Evolutionary conservation across 192 early-diverging fungal genomes (phyloP).

Genomic region (Blastocladiella britannica): DNA sequence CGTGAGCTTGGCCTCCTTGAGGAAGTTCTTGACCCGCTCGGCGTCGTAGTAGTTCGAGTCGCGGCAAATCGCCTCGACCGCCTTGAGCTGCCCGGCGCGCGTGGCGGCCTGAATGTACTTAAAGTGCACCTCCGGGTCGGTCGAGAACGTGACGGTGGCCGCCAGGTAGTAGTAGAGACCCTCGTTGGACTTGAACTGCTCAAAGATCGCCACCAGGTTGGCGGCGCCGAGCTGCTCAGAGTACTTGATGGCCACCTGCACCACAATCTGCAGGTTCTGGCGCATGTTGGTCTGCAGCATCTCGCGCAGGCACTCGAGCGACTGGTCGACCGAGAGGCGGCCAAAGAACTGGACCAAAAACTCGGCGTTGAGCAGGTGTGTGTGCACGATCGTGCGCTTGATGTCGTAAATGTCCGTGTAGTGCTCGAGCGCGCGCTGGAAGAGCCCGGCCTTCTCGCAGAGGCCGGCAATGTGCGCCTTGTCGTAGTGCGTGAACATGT

Average conservation of each 20-base stretch:
- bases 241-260: conserved; percentile 92
- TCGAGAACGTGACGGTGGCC: conserved; percentile 83
- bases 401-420: conserved; percentile 93
- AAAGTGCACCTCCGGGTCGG: conserved; percentile 87
- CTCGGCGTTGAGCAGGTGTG: conserved; percentile 60
- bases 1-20: conserved; percentile 87
- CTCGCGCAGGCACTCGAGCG: conserved; percentile 80
- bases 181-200: conserved; percentile 74
- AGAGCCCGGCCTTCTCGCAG: conserved; percentile 95
- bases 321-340: conserved; percentile 82
- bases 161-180: conserved; percentile 95
- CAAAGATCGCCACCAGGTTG: conserved; percentile 79
- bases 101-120: conserved; percentile 97
- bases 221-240: conserved; percentile 78
- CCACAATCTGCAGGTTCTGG: conserved; percentile 88
- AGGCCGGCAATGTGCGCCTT: conserved; percentile 69
- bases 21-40: conserved; percentile 96
- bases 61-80: conserved; percentile 90
- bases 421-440: conserved; percentile 88
- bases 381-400: conserved; percentile 82
- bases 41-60: conserved; percentile 93
- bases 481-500: conserved; percentile 93
- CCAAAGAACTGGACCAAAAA: conserved; percentile 95
- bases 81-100: conserved; percentile 80
- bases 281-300: conserved; percentile 80